Evolutionary conservation across 257 asterid genomes (phyloP).

Genomic region (Cordia subcordata): DNA sequence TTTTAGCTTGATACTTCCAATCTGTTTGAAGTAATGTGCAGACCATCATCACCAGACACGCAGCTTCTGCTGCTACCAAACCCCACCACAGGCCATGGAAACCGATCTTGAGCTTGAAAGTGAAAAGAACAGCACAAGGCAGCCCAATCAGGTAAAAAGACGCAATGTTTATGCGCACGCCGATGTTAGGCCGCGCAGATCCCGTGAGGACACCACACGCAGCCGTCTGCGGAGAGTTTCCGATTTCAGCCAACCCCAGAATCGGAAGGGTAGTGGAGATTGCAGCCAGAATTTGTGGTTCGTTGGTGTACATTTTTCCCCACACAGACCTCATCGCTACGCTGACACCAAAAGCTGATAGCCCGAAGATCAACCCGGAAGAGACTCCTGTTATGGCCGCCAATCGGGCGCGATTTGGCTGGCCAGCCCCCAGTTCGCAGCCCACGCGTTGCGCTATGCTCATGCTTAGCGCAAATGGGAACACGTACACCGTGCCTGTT

Average conservation of each 20-base stretch:
- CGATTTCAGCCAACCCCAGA: conserved; percentile 64
- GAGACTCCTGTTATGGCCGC: conserved; percentile 44
- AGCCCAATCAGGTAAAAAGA: conserved; percentile 73
- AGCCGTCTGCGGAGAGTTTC: conserved; percentile 77
- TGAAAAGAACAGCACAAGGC: conserved; percentile 57
- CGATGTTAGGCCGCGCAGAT: conserved; percentile 64
- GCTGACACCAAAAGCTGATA: conserved; percentile 43
- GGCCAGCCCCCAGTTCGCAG: conserved; percentile 60
- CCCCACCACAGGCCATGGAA: conserved; percentile 81
- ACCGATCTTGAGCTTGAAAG: conserved; percentile 49
- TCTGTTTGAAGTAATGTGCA: conserved; percentile 50
- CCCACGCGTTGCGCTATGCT: conserved; percentile 78
- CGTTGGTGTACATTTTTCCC: conserved; percentile 61
- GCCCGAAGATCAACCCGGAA: conserved; percentile 37
- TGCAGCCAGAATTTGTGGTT: conserved; percentile 40
- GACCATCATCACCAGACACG: conserved; percentile 52
- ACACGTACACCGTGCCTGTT: conserved; percentile 54
- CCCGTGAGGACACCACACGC: conserved; percentile 77
- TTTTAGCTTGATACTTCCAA: conserved; percentile 68
- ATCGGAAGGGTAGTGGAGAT: conserved; percentile 54
- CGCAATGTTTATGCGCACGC: conserved; percentile 63
- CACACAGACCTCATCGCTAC: conserved; percentile 33
- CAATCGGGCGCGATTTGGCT: conserved; percentile 49
- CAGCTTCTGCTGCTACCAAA: conserved; percentile 58
- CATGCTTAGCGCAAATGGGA: conserved; percentile 57